Evolutionary conservation across 2,329 filamentous ascomycete genomes (phyloP).

Genomic region (Aspergillus ochraceoroseus): DNA sequence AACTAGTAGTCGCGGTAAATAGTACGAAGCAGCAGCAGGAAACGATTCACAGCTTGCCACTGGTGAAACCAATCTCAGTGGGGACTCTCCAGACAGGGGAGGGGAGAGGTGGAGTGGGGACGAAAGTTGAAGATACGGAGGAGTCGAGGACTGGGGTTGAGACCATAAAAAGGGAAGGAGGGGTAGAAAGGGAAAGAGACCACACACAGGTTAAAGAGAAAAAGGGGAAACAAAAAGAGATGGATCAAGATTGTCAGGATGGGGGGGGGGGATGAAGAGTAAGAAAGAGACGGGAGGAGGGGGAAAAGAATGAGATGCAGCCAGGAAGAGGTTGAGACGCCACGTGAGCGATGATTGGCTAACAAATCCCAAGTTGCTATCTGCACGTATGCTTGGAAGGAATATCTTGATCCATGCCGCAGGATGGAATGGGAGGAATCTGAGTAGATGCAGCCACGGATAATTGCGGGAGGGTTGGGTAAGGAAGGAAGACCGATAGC

Average conservation of each 20-base stretch:
- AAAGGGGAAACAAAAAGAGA: no score
- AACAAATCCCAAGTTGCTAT: neutral
- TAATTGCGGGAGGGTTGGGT: no score
- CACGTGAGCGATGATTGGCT: neutral
- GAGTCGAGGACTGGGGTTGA: no score
- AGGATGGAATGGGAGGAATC: no score
- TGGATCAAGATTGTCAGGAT: neutral
- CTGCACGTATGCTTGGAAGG: neutral
- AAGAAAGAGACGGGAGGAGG: neutral
- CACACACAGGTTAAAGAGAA: no score
- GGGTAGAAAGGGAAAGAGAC: no score
- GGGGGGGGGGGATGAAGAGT: neutral
- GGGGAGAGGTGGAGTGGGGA: conserved; percentile 15
- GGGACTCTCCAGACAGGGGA: conserved; percentile 20
- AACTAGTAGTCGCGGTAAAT: neutral
- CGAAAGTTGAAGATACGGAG: conserved; percentile 14
- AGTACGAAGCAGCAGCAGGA: conserved; percentile 8
- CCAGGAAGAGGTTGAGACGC: no score
- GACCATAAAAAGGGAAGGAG: conserved; percentile 1
- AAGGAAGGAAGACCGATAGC: no score
- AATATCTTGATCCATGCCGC: neutral
- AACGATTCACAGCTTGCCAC: conserved; percentile 22
- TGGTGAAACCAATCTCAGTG: conserved; percentile 24
- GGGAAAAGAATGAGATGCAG: no score
- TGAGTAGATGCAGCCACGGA: no score